Evolutionary conservation across 140 eudicot genomes (phyloP), one percentile per base, ranked within the genome.

Genomic region (Ambrosia hybrid): DNA sequence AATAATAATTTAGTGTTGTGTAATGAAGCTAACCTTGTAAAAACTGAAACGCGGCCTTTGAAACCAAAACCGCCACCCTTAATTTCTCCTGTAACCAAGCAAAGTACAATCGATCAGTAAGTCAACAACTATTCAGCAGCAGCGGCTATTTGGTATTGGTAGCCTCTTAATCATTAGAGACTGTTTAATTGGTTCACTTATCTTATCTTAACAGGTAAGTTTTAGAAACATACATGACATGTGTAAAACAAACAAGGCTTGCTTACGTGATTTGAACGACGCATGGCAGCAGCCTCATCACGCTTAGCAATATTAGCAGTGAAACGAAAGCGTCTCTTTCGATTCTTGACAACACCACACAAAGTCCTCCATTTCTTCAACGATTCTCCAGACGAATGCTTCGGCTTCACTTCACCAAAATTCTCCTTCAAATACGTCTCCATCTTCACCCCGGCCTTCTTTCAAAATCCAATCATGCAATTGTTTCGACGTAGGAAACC

Each of bases 41-140:
- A 79, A 95, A 95, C 76, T 91, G 92, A 73, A 91, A 76, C 71
- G 99, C 99, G 49, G 97, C 99, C 79, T 88, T 90, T 8, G 99
- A 94, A 41, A 94, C 99, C 74, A 94, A 82, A 61, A 94, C 96
- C 16, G 99, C 99, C 48, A 90, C 78, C 73, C 96, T 86, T 78
- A 94, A 64, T 66, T 91, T 88, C 71, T 79, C 83, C 97, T 91
- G 83, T 21, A 75, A 65, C 34, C 34, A 30, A 30, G 34, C 34
- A 30, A 30, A 30, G 2, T 30, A 30, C 34, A 30, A 30, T 57
- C 66, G 43, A 13, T 65, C 49, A 61, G 43, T 58, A 48, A 59
- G 57, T 10, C 64, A 34, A 11, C 11, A 0, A 21, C 34, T 30
- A 30, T 30, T 30, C 34, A 30, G 34, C 2, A 30, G 34, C 34